Base-by-base conservation (phyloP, 2,329 filamentous ascomycete species). In the Colletotrichum tofieldiae region DNA sequence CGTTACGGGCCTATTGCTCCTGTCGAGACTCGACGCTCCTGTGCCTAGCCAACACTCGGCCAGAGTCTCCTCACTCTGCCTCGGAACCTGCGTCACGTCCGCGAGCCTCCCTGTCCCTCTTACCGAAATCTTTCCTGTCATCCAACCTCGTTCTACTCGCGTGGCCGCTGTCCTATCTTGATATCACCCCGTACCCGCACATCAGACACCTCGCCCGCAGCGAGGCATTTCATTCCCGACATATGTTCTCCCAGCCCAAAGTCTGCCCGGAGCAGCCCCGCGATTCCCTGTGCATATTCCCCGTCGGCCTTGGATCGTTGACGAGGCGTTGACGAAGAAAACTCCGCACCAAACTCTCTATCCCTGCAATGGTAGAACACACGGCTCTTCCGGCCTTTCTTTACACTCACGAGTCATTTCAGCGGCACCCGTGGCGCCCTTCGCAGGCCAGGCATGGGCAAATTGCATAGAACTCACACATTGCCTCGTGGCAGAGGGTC, bases 101-200 rank as follows among this genome's bases (percentile, higher is more conserved):
- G 39, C 51, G 26, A 47, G 35, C 58, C 43, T 71, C 58, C 65
- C 52, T 63, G 58, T 59, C 58, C 56, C 37, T 68, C 35, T 72
- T 72, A 72, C 59, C 65, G 54, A 59, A 72, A 72, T 23, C 70
- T 60, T 69, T 72, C 70, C 47, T 41, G 70, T 72, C 70, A 72
- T 69, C 39, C 60, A 68, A 51, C 52, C 43, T 41, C 51, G n/a
- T 51, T 58, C 45, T 52, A 52, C 49, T 26, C 16, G 58, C 45
- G 51, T 64, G 58, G 69, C 59, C 39, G 16, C 45, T 29, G 62
- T 54, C 45, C 43, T 47, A 69, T 29, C n/a, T 41, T n/a, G 58
- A 63, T 47, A 54, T 56, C 61, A 37, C 60, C n/a, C 45, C 26
- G 23, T 55, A 64, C 26, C 49, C 61, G 51, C 49, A 43, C 26